These are phyloP conservation scores for Acaromyces ingoldii DNA, from an alignment of 1,284 basidiomycete genomes.

Conservation along the genomic window DNA sequence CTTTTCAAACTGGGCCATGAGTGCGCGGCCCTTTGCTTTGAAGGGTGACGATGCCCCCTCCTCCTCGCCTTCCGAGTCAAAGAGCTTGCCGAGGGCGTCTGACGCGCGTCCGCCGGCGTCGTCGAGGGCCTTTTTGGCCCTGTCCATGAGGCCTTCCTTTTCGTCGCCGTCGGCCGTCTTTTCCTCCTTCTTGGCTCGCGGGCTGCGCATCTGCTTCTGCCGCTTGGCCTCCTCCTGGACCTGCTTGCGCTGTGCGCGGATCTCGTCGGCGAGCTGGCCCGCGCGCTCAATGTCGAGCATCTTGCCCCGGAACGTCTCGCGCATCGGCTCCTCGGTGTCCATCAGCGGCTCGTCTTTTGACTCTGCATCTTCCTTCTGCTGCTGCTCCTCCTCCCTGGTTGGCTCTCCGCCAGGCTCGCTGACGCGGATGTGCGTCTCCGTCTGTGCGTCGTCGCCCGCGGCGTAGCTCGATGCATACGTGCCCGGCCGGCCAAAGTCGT, in stretches of 20 bases:
- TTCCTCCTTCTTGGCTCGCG: not conserved
- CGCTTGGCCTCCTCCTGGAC: conserved; percentile 1
- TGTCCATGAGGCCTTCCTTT: conserved; percentile 5
- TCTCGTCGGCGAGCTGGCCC: conserved; percentile 7
- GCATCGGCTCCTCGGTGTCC: not conserved
- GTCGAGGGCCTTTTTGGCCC: conserved; percentile 1
- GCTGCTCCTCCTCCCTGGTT: not conserved
- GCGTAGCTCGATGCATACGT: no score
- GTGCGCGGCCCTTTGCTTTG: conserved; percentile 15
- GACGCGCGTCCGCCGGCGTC: not conserved
- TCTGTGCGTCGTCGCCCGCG: no score
- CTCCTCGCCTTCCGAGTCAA: not conserved
- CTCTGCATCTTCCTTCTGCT: conserved; percentile 5
- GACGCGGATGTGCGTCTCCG: no score
- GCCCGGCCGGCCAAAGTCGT: not conserved
- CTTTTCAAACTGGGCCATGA: conserved; percentile 27
- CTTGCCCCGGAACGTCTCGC: not conserved
- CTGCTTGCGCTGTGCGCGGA: not conserved
- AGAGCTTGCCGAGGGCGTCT: not conserved
- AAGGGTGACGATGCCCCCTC: conserved; percentile 1
- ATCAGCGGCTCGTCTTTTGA: conserved; percentile 1
- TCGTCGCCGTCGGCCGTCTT: conserved; percentile 1
- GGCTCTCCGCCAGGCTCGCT: no score
- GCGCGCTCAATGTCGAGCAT: conserved; percentile 8
- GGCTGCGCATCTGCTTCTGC: not conserved